Conservation (phyloP, 208 protist species). For the Acanthamoeba culbertsoni region DNA sequence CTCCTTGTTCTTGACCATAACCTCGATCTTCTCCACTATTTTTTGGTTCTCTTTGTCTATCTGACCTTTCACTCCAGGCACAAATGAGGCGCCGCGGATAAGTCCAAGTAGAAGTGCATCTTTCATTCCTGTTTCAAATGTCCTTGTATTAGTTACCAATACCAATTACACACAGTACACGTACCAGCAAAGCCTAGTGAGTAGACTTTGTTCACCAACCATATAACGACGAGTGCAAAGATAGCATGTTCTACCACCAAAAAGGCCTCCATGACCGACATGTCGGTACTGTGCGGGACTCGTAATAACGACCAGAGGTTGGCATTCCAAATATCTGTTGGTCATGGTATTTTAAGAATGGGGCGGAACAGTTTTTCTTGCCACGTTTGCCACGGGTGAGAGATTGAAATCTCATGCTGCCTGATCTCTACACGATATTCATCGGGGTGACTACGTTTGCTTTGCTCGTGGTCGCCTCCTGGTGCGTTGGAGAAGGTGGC, state of each 20-base stretch:
- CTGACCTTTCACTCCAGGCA: neutral
- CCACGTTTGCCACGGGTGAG: too few species aligned
- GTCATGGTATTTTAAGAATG: neutral
- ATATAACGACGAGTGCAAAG: neutral
- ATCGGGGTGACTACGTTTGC: constrained; percentile 62
- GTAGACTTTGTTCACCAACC: neutral
- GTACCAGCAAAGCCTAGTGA: neutral
- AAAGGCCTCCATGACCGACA: neutral
- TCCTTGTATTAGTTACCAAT: neutral
- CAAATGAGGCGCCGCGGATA: neutral
- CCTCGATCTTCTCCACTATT: constrained; percentile 29
- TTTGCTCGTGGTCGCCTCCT: constrained; percentile 69
- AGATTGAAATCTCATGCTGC: constrained; percentile 8
- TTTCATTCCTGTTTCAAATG: neutral
- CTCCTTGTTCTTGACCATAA: neutral
- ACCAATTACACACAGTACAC: neutral
- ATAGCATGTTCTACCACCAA: neutral
- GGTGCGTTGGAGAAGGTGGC: constrained; percentile 78
- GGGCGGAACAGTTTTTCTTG: too few species aligned
- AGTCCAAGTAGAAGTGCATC: neutral
- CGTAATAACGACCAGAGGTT: neutral
- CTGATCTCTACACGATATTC: constrained; percentile 6
- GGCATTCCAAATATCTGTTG: neutral
- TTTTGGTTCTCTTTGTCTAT: constrained; percentile 37
- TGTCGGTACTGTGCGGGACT: neutral